Conservation (phyloP, 2,329 filamentous ascomycete species). For the Fusarium marasasianum region DNA sequence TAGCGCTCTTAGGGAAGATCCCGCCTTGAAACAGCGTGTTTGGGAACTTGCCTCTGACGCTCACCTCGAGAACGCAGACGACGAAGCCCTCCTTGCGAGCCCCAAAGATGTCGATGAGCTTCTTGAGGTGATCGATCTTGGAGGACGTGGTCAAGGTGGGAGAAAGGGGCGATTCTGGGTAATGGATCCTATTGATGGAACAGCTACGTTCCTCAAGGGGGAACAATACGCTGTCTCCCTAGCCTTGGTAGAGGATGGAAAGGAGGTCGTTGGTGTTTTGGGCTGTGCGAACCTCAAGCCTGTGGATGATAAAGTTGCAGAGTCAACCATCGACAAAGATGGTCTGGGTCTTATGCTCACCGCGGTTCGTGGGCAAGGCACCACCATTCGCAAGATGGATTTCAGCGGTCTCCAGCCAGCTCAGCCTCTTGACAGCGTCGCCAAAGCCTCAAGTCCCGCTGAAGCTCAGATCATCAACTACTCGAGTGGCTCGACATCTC, state of each 20-base stretch:
- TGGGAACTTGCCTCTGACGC: slow-evolving; percentile 60
- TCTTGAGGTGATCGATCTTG: slow-evolving; percentile 69
- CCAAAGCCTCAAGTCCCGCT: slow-evolving; percentile 24
- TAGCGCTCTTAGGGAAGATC: slow-evolving; percentile 59
- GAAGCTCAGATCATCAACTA: slow-evolving; percentile 49
- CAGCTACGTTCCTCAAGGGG: slow-evolving; percentile 67
- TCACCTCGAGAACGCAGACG: slow-evolving; percentile 13
- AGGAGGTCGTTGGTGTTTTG: slow-evolving; percentile 66
- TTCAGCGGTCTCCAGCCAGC: slow-evolving; percentile 29
- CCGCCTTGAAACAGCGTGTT: slow-evolving; percentile 59
- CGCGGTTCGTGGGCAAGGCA: slow-evolving; percentile 46
- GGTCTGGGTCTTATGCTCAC: slow-evolving; percentile 51
- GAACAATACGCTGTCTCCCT: slow-evolving; percentile 72
- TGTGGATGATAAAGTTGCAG: slow-evolving; percentile 48
- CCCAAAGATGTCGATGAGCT: slow-evolving; percentile 63
- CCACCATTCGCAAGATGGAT: slow-evolving; percentile 42
- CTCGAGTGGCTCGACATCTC: slow-evolving; percentile 43
- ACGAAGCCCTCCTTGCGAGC: slow-evolving; percentile 44
- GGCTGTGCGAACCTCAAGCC: slow-evolving; percentile 67
- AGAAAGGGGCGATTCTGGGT: slow-evolving; percentile 62
- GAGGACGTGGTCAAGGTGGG: slow-evolving; percentile 54
- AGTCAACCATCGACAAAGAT: slow-evolving; percentile 46
- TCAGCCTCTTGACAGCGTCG: slow-evolving; percentile 33
- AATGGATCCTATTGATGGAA: slow-evolving; percentile 73
- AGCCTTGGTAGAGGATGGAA: slow-evolving; percentile 65